A percentile compares a stretch with the other conserved stretches of the same genome.
Evolutionary conservation across 345 rosid genomes (phyloP).

Genomic region (Diplotaxis tenuifolia): DNA sequence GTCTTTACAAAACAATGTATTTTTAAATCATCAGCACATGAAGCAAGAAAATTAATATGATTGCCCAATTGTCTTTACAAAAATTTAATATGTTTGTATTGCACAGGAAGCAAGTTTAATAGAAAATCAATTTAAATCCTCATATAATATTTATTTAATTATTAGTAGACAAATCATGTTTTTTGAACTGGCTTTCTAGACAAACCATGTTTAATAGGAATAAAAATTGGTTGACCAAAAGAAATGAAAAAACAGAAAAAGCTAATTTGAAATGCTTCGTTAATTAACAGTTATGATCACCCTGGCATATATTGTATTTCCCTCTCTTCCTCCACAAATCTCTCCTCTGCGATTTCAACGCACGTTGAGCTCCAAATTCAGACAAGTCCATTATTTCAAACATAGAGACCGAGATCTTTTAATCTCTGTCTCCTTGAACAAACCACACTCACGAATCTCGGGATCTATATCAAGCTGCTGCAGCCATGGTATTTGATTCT

Average conservation of each 20-base stretch:
- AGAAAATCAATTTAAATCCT: background rate
- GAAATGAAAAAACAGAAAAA: background rate
- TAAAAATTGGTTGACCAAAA: background rate
- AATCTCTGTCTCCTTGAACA: background rate
- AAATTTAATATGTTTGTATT: background rate
- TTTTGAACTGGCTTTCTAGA: too few species aligned
- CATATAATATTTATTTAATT: background rate
- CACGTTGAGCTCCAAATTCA: slow-evolving; percentile 13
- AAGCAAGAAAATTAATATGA: background rate
- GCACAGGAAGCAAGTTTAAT: background rate
- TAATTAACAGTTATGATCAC: slow-evolving; percentile 4
- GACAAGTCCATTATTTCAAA: background rate
- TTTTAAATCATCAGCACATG: too few species aligned
- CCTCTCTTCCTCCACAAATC: slow-evolving; percentile 14
- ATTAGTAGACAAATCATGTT: background rate
- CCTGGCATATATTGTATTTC: slow-evolving; percentile 2
- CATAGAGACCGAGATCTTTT: background rate
- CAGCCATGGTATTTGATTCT: slow-evolving; percentile 52
- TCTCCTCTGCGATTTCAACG: slow-evolving; percentile 5
- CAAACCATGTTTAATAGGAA: background rate
- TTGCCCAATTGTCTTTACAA: background rate
- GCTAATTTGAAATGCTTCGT: slow-evolving; percentile 26
- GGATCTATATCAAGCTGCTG: slow-evolving; percentile 19
- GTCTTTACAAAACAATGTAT: too few species aligned
- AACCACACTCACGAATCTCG: background rate